These are phyloP conservation scores for Xylaria sp. DNA, from an alignment of 2,329 filamentous ascomycete genomes.

Conservation along the genomic window DNA sequence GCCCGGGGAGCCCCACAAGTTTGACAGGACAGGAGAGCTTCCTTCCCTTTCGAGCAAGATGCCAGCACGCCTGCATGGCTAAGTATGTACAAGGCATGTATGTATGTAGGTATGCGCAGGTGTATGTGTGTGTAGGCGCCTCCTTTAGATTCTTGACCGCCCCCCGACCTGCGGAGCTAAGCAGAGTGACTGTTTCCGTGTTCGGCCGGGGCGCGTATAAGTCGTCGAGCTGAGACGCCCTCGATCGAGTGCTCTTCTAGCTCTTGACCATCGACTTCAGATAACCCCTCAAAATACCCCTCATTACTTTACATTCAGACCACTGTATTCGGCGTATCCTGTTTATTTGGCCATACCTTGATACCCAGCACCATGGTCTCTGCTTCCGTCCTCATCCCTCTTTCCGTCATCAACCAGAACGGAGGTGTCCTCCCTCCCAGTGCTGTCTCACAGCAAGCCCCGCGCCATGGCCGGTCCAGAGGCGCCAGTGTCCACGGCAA, in stretches of 20 bases:
- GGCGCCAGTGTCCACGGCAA: conserved; percentile 45
- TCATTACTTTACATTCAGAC: not conserved
- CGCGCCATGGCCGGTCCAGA: conserved; percentile 44
- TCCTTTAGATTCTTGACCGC: not conserved
- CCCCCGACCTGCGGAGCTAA: not conserved
- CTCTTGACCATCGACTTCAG: not conserved
- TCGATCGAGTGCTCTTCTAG: not conserved
- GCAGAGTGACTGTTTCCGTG: not conserved
- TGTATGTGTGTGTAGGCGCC: too few relatives aligned
- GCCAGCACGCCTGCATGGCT: not conserved
- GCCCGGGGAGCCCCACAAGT: not conserved
- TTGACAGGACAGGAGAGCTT: conserved; percentile 1
- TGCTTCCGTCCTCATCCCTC: conserved; percentile 39
- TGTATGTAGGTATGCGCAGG: not conserved
- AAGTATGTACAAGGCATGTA: not conserved
- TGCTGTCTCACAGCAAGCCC: conserved; percentile 38
- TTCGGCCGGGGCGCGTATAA: not conserved
- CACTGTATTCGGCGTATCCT: not conserved
- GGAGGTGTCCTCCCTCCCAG: conserved; percentile 42
- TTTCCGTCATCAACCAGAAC: conserved; percentile 40
- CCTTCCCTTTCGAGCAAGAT: not conserved
- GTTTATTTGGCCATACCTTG: not conserved
- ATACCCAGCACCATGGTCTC: conserved; percentile 35
- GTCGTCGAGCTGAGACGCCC: not conserved
- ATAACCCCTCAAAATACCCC: not conserved